Percentiles rank a stretch among this genome's conserved stretches.
phyloP scores from a whole-genome alignment of 345 rosid genomes.

The Physaria fendleri region DNA sequence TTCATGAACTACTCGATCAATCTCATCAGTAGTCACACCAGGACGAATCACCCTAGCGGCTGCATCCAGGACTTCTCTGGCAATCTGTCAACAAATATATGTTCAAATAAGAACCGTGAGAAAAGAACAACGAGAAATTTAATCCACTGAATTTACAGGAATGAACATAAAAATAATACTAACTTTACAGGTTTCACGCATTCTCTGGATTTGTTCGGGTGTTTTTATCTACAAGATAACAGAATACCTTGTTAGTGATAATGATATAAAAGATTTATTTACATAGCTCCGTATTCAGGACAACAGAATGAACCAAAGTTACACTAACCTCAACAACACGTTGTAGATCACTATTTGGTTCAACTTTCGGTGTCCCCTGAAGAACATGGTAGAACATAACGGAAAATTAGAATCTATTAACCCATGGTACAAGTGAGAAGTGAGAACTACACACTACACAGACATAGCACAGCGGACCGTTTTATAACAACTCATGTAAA shows the following conservation, averaged over 20 bases:
- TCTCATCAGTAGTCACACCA: constrained; percentile 94
- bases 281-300: neutral
- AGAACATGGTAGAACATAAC: constrained; percentile 5
- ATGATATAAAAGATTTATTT: neutral
- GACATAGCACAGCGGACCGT: neutral
- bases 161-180: constrained; percentile 26
- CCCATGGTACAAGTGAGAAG: neutral
- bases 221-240: constrained; percentile 62
- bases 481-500: neutral
- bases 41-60: constrained; percentile 73
- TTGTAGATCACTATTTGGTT: constrained; percentile 84
- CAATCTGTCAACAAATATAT: constrained; percentile 44
- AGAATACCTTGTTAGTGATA: constrained; percentile 3
- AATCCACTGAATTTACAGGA: neutral
- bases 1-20: constrained; percentile 89
- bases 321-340: constrained; percentile 71
- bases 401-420: neutral
- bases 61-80: constrained; percentile 87
- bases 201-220: constrained; percentile 70
- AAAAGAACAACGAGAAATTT: neutral
- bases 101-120: neutral
- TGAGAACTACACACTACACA: neutral
- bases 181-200: constrained; percentile 91
- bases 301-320: neutral
- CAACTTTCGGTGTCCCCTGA: constrained; percentile 80